Conservation (phyloP, 257 asterid species). For the Solanum megistacrolobum region DNA sequence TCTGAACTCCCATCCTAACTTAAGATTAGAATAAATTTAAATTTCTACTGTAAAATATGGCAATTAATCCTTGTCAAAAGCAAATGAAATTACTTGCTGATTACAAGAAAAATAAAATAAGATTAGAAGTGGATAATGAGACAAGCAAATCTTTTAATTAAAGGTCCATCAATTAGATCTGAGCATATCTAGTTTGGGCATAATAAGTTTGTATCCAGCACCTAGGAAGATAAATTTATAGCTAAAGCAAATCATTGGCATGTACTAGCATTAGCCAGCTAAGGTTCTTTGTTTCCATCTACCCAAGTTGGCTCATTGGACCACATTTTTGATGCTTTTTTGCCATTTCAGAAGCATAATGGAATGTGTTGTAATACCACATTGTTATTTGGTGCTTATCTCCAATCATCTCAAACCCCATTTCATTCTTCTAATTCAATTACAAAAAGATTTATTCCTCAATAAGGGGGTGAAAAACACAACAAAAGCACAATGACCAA, state of each 20-base stretch:
- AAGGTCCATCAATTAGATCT: neutral
- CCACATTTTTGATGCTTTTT: neutral
- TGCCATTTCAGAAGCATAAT: neutral
- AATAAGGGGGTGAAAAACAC: neutral
- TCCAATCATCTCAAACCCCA: neutral
- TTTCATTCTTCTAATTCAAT: neutral
- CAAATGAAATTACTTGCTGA: neutral
- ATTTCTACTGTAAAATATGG: neutral
- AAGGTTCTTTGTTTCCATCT: neutral
- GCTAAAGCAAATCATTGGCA: constrained; percentile 2
- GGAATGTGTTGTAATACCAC: neutral
- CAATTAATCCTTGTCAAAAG: neutral
- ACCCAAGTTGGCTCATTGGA: constrained; percentile 5
- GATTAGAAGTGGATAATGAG: constrained; percentile 1
- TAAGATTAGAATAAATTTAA: neutral
- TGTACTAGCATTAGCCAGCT: constrained; percentile 3
- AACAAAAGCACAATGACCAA: neutral
- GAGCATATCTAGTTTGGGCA: neutral
- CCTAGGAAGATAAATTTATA: neutral
- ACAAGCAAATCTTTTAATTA: constrained; percentile 1
- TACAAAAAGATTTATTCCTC: neutral
- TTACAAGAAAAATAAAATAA: neutral
- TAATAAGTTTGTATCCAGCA: neutral
- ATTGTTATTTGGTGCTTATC: neutral
- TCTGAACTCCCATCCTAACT: neutral